A percentile compares a stretch with the other conserved stretches of the same genome.
These are phyloP conservation scores for Tuber aestivum DNA, from an alignment of 495 filamentous ascomycete genomes.

Conservation along the genomic window DNA sequence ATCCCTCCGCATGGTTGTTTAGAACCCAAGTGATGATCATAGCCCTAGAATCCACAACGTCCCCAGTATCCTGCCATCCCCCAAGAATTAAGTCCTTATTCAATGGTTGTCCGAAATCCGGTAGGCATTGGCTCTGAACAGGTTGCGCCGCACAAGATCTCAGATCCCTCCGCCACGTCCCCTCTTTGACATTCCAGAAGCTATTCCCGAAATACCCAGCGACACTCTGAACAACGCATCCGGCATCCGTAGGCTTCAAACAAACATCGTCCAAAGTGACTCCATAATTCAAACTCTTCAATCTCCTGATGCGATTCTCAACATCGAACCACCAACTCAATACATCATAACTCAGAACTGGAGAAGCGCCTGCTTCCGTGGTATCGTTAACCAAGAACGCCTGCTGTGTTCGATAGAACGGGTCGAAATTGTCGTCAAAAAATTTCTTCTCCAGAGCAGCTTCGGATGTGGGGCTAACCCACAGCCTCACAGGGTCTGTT, in stretches of 20 bases:
- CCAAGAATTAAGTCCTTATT: constrained; percentile 80
- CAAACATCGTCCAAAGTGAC: constrained; percentile 76
- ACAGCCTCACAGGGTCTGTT: constrained; percentile 79
- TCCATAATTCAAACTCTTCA: constrained; percentile 60
- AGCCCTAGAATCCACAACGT: constrained; percentile 68
- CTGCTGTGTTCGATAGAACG: constrained; percentile 92
- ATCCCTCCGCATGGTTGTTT: constrained; percentile 73
- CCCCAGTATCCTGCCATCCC: constrained; percentile 60
- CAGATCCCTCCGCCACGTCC: constrained; percentile 64
- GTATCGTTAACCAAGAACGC: constrained; percentile 89
- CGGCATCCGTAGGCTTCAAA: constrained; percentile 83
- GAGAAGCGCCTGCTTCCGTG: constrained; percentile 55
- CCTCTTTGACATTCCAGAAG: constrained; percentile 55
- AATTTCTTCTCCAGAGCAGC: constrained; percentile 90
- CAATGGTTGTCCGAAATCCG: constrained; percentile 78
- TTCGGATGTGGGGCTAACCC: constrained; percentile 87
- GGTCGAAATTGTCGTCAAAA: constrained; percentile 91
- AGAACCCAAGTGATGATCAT: constrained; percentile 95
- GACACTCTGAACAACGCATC: constrained; percentile 86
- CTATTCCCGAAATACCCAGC: constrained; percentile 76
- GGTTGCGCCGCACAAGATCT: constrained; percentile 67
- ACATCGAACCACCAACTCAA: constrained; percentile 92
- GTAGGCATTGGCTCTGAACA: constrained; percentile 65
- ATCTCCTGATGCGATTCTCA: constrained; percentile 62
- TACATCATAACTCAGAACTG: constrained; percentile 80